Conservation (phyloP, 345 rosid genomes). For the Corchorus capsularis region DNA sequence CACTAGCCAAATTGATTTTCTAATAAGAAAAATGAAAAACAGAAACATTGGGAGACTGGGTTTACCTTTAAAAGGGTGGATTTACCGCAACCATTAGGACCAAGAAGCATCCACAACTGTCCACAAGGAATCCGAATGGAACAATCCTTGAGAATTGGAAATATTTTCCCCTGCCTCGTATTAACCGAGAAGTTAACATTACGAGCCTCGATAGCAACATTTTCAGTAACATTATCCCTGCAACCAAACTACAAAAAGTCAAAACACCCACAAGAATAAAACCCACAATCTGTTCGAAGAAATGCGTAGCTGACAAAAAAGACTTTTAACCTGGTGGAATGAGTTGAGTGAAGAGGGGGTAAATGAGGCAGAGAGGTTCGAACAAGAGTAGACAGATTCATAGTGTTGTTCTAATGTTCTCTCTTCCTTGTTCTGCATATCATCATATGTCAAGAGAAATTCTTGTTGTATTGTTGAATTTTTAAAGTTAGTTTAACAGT, state of each 20-base stretch:
- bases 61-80: slow-evolving; percentile 92
- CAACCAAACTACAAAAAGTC: neutral
- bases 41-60: neutral
- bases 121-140: slow-evolving; percentile 74
- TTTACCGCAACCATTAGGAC: slow-evolving; percentile 98
- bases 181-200: slow-evolving; percentile 65
- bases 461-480: neutral
- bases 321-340: slow-evolving; percentile 33
- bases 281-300: slow-evolving; percentile 25
- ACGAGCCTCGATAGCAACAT: slow-evolving; percentile 55
- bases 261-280: slow-evolving; percentile 7
- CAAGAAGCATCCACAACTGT: slow-evolving; percentile 92
- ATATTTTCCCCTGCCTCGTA: slow-evolving; percentile 50
- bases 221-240: slow-evolving; percentile 47
- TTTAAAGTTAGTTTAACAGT: neutral
- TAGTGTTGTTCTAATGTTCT: slow-evolving; percentile 4
- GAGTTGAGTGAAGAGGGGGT: slow-evolving; percentile 37
- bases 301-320: slow-evolving; percentile 28
- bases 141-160: slow-evolving; percentile 78
- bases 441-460: neutral
- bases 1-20: neutral
- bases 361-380: slow-evolving; percentile 31
- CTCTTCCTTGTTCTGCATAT: neutral
- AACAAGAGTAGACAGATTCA: slow-evolving; percentile 37
- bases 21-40: neutral